phyloP scores from a whole-genome alignment of 2,329 filamentous ascomycete genomes.

The Calonectria crousiana region DNA sequence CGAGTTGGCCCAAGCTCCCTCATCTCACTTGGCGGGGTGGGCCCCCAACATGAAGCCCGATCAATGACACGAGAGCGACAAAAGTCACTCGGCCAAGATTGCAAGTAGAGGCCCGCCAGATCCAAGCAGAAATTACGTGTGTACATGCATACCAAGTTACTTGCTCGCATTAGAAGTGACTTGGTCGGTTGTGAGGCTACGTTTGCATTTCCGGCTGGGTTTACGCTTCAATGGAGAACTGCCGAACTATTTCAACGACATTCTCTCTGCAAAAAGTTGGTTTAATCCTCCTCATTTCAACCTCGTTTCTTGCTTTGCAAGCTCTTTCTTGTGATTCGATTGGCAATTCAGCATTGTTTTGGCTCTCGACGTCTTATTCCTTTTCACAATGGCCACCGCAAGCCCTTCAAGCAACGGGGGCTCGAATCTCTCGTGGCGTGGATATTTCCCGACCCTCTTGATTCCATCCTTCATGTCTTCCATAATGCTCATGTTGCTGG shows the following conservation, averaged over 20 bases:
- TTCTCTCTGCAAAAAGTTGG: background rate
- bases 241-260: background rate
- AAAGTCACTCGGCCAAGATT: background rate
- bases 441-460: background rate
- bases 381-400: background rate
- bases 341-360: background rate
- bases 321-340: background rate
- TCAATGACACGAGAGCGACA: background rate
- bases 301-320: background rate
- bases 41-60: background rate
- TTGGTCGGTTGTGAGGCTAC: background rate
- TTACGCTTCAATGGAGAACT: background rate
- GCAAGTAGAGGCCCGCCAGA: background rate
- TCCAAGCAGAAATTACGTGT: background rate
- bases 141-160: background rate
- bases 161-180: background rate
- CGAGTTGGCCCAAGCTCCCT: background rate
- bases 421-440: background rate
- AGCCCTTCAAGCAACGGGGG: background rate
- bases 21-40: background rate
- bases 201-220: background rate
- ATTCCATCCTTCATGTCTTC: conserved; percentile 3
- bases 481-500: conserved; percentile 1
- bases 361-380: background rate
- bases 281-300: background rate